phyloP scores from a whole-genome alignment of 495 filamentous ascomycete species.

The Aspergillus conjunctus region DNA sequence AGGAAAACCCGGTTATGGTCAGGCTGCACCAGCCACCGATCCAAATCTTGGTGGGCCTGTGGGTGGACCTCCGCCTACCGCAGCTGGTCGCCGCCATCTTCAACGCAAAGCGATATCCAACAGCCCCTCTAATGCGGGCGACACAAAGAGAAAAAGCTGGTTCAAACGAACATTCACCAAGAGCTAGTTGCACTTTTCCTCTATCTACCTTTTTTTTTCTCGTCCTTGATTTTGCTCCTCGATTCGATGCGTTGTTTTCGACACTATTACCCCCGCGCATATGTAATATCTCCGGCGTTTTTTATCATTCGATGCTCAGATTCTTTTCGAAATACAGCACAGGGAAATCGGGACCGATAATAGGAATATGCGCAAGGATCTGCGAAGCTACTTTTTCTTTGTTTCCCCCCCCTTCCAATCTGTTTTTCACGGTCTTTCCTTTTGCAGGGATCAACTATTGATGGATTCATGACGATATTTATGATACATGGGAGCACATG shows the following conservation, averaged over 20 bases:
- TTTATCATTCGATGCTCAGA: not conserved
- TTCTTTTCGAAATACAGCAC: constrained; percentile 16
- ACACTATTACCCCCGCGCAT: constrained; percentile 21
- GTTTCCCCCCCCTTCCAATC: constrained; percentile 17
- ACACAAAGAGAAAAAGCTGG: constrained; percentile 86
- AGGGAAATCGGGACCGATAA: constrained; percentile 9
- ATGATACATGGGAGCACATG: constrained; percentile 3
- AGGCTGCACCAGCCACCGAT: constrained; percentile 20
- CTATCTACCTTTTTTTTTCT: constrained; percentile 17
- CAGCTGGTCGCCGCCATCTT: constrained; percentile 31
- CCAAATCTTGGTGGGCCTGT: constrained; percentile 31
- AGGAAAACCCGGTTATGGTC: constrained; percentile 22
- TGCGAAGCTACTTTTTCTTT: constrained; percentile 7
- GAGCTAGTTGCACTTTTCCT: constrained; percentile 28
- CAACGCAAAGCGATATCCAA: constrained; percentile 28
- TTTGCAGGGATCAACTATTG: not conserved
- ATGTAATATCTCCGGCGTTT: constrained; percentile 31
- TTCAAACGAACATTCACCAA: constrained; percentile 82
- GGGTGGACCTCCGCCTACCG: constrained; percentile 30
- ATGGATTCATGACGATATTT: constrained; percentile 3
- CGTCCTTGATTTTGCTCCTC: constrained; percentile 15
- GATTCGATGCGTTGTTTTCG: constrained; percentile 33
- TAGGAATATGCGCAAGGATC: constrained; percentile 6
- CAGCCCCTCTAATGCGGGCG: constrained; percentile 20
- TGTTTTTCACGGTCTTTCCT: constrained; percentile 25